These are phyloP conservation scores for Xylariaceae sp. DNA, from an alignment of 2,329 filamentous ascomycete species.

Conservation along the genomic window DNA sequence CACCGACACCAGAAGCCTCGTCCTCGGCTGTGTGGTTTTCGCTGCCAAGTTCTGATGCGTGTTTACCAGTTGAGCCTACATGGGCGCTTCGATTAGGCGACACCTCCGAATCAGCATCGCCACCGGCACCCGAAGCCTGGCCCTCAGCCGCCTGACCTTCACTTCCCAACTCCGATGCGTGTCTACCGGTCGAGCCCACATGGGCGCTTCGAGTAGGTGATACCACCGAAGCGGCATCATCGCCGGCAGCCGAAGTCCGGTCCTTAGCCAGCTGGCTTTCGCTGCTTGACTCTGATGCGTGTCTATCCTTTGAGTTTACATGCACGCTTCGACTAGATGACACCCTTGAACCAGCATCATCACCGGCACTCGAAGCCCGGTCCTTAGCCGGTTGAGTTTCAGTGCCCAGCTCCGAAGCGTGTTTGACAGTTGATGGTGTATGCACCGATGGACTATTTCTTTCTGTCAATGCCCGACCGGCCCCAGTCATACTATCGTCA, in stretches of 20 bases:
- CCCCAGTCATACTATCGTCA: slow-evolving; percentile 34
- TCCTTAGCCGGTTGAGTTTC: background rate
- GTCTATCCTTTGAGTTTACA: too few species aligned
- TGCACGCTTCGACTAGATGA: background rate
- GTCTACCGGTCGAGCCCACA: background rate
- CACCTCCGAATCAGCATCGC: background rate
- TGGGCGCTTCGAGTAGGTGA: background rate
- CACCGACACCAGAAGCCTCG: background rate
- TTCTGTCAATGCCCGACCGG: slow-evolving; percentile 36
- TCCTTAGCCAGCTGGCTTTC: background rate
- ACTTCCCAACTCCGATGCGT: background rate
- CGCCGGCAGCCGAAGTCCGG: slow-evolving; percentile 6
- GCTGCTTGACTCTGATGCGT: slow-evolving; percentile 11
- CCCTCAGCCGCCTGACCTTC: background rate
- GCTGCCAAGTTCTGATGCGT: background rate
- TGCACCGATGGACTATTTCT: slow-evolving; percentile 23
- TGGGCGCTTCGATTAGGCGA: background rate
- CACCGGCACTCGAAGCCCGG: background rate
- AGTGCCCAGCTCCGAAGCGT: background rate
- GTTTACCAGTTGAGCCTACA: background rate
- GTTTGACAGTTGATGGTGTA: background rate
- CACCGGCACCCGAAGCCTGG: background rate
- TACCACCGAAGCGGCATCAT: slow-evolving; percentile 17
- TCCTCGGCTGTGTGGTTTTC: background rate
- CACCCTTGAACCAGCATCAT: background rate